These are phyloP conservation scores for Vanderwaltozyma yarrowii DNA, from an alignment of 805 yeast genomes.

Conservation along the genomic window DNA sequence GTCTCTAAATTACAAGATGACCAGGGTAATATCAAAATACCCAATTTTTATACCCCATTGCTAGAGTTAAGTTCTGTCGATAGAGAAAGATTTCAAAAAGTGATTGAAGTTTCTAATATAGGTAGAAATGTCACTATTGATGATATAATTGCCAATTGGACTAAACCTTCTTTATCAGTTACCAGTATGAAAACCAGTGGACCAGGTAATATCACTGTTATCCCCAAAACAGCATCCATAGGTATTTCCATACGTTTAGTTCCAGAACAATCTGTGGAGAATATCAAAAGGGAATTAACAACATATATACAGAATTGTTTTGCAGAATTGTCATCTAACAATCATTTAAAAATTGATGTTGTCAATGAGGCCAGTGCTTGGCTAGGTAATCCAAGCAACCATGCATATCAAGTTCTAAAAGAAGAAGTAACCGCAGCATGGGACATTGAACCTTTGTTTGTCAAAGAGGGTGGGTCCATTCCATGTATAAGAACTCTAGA, in stretches of 20 bases:
- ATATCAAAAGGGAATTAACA: conserved; percentile 42
- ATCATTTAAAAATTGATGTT: conserved; percentile 49
- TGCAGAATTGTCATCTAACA: conserved; percentile 42
- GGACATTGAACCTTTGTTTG: conserved; percentile 72
- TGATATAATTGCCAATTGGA: conserved; percentile 72
- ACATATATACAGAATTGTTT: conserved; percentile 41
- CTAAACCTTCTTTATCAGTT: conserved; percentile 78
- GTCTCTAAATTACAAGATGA: conserved; percentile 53
- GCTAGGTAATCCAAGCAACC: conserved; percentile 79
- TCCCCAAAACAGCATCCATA: conserved; percentile 72
- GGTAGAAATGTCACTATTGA: conserved; percentile 28
- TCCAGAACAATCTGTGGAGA: conserved; percentile 68
- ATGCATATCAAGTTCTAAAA: conserved; percentile 57
- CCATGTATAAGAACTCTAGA: conserved; percentile 84
- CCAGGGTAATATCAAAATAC: conserved; percentile 47
- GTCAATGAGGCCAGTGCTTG: conserved; percentile 91
- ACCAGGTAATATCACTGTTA: conserved; percentile 81
- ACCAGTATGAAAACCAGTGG: conserved; percentile 83
- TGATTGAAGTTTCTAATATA: conserved; percentile 34
- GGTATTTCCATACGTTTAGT: conserved; percentile 77
- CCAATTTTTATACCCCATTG: conserved; percentile 64
- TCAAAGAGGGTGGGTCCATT: conserved; percentile 95
- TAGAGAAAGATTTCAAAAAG: conserved; percentile 47
- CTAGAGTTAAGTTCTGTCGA: conserved; percentile 50
- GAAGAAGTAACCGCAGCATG: conserved; percentile 59